phyloP scores from a whole-genome alignment of 768 basidiomycete genomes.

The Xerocomellus dryophilus region DNA sequence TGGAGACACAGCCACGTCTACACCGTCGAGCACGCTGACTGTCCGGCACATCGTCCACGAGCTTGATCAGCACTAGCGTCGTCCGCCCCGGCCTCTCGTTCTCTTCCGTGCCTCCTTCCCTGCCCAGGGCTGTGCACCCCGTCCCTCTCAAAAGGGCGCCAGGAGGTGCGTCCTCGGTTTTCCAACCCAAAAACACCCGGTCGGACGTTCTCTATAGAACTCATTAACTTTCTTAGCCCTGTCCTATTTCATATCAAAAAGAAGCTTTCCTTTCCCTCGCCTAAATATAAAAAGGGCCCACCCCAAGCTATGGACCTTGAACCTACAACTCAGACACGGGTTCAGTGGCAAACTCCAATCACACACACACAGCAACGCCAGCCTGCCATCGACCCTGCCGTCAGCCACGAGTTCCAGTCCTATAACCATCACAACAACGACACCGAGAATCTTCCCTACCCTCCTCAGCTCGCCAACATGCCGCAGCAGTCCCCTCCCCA shows the following conservation, averaged over 20 bases:
- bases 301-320: constrained; percentile 35
- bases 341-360: constrained; percentile 33
- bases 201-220: constrained; percentile 28
- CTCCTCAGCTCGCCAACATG: constrained; percentile 32
- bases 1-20: constrained; percentile 34
- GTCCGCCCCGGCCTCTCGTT: constrained; percentile 15
- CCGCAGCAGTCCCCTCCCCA: constrained; percentile 27
- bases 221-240: constrained; percentile 25
- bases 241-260: constrained; percentile 32
- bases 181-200: constrained; percentile 16
- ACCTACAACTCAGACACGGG: constrained; percentile 33
- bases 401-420: constrained; percentile 33
- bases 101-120: constrained; percentile 1
- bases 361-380: constrained; percentile 34
- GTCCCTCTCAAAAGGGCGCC: constrained; percentile 17
- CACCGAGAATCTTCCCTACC: constrained; percentile 24
- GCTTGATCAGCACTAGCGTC: constrained; percentile 1
- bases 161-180: constrained; percentile 7
- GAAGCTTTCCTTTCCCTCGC: constrained; percentile 35
- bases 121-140: constrained; percentile 17
- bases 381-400: constrained; percentile 34
- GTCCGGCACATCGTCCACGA: constrained; percentile 6
- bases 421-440: constrained; percentile 30
- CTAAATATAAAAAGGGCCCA: constrained; percentile 34
- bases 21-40: constrained; percentile 27